Base-by-base conservation (phyloP, 1,284 basidiomycete species). In the Cryptococcus neoformans region DNA sequence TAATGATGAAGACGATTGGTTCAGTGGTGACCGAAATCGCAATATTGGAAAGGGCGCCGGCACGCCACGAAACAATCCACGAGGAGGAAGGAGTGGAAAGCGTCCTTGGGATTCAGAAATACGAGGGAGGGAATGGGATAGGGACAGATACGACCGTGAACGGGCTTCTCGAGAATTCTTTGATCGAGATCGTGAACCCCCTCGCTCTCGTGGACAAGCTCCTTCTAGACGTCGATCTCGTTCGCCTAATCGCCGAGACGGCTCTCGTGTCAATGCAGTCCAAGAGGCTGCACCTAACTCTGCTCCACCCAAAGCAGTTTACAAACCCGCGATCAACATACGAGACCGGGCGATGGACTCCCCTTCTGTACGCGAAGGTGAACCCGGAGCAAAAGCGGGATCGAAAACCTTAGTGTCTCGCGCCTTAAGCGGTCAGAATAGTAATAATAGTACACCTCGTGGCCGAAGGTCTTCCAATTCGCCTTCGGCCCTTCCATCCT, bases 91-190 rank as follows among this genome's bases (percentile, higher is more conserved):
- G 16, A 21, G 17, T 41, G 55, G 41, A 6, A 53, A 46, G 44
- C 46, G 53, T 44, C 56, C 56, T 6, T 61, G 59, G 59, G 59
- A 61, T 42, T 61, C 59, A 47, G 59, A 61, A 44, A 44, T 41
- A 11, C 42, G 49, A 17, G 39, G 41, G 9, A 41, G 49, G 11
- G 50, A 58, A 21, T 53, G 52, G 38, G 52, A 53, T 2, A 34
- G 53, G 49, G 50, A 59, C 36, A 55, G 48, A 49, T 55, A 37
- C 38, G 54, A 34, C 10, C n/a, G 37, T 9, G 44, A 52, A 14
- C 17, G 37, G 40, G 36, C 36, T 42, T 12, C 40, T 38, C 14
- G 44, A 14, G 9, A 40, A 5, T 10, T 40, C 9, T 38, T 36
- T 50, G 55, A 35, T 40, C 34, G 14, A 35, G 51, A 9, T 53